Base-by-base conservation (phyloP, 1,139 yeast species). In the Wickerhamomyces sp. region DNA sequence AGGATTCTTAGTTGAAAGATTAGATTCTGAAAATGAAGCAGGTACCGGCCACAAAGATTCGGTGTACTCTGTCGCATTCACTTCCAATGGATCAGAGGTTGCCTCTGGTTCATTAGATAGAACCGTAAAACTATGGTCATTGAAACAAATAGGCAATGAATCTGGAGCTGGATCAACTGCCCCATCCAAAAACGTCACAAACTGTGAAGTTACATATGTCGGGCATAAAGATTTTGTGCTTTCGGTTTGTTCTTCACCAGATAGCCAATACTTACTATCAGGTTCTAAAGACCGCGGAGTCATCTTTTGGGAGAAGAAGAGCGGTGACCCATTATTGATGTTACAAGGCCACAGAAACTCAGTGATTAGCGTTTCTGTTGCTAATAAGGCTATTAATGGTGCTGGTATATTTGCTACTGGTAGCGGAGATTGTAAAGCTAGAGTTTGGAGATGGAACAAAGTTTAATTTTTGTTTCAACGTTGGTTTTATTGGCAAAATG, bases 261-360 rank as follows among this genome's bases (percentile, higher is more conserved):
- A 89, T 61, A 88, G 87, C 54, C 87, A 87, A 61, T 92, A 88
- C 71, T 83, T 92, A 45, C 72, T 92, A 46, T 86, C 96, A 1
- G 98, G 97, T 41, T 88, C 97, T 21, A 92, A 92, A 65, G 98
- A 92, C 67, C 83, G 97, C 58, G 96, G 97, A 39, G 97, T 92
- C 39, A 85, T 90, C 47, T 86, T 92, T 71, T 92, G 98, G 98
- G 97, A 92, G 60, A 94, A 92, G 55, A 71, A 74, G 37, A 78
- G 92, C 14, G 97, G 97, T 49, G 92, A 88, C 64, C 96, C 96
- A 45, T 80, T 89, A 63, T 74, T 92, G 59, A 88, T 90, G 96
- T 74, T 92, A 53, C 97, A 90, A 67, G 97, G 98, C 27, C 98
- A 92, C 65, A 81, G 95, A 62, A 92, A 92, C 68, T 86, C 96